A percentile compares a stretch with the other conserved stretches of the same genome.
phyloP scores from a whole-genome alignment of 2,329 filamentous ascomycete species.

The Calycina marina region DNA sequence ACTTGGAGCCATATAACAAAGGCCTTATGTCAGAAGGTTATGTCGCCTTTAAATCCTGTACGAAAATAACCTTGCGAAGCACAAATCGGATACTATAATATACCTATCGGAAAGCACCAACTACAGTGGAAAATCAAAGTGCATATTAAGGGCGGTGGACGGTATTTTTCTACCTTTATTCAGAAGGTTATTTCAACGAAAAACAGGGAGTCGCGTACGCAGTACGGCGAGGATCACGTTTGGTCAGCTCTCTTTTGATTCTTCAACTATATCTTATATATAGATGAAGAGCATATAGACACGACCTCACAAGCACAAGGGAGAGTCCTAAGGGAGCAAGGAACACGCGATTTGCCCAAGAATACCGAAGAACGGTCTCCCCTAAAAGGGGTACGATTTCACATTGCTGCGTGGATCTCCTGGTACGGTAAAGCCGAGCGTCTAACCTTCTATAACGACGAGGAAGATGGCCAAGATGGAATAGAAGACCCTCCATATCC shows the following conservation, averaged over 20 bases:
- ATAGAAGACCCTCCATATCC: no score
- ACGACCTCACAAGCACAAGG: neutral
- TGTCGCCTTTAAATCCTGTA: neutral
- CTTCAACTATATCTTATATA: constrained; percentile 1
- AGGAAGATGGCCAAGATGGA: no score
- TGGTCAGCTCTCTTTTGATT: constrained; percentile 1
- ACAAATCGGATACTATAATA: no score
- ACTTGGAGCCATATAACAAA: neutral
- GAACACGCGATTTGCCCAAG: neutral
- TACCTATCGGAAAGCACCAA: neutral
- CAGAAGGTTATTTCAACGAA: constrained; percentile 1
- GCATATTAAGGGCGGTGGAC: neutral
- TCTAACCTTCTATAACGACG: no score
- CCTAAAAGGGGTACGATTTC: no score
- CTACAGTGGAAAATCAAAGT: neutral
- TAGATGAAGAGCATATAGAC: neutral
- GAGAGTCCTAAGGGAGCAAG: neutral
- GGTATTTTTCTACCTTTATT: constrained; percentile 1
- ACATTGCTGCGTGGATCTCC: no score
- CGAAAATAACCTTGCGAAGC: neutral
- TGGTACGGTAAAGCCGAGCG: no score
- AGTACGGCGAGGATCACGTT: neutral
- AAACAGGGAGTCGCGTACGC: neutral
- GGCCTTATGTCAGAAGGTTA: neutral
- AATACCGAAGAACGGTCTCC: constrained; percentile 1